Evolutionary conservation across 2,329 filamentous ascomycete species (phyloP).

Genomic region (Sclerotiophoma versabilis): DNA sequence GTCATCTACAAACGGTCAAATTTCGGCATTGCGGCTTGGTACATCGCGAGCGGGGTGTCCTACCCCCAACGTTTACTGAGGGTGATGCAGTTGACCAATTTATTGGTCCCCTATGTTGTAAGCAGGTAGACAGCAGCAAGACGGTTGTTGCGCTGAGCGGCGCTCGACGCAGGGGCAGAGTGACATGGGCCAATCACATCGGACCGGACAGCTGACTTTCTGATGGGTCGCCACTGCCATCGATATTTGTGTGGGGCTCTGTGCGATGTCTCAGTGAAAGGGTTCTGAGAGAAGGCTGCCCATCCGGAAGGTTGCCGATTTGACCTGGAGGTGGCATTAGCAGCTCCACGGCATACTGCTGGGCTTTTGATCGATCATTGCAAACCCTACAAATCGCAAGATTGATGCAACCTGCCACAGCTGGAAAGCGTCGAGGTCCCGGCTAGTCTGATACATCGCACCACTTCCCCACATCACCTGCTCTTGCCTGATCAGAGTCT

Average conservation of each 20-base stretch:
- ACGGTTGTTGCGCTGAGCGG: not conserved
- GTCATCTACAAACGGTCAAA: slow-evolving; percentile 20
- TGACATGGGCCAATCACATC: not conserved
- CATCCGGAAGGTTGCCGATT: slow-evolving; percentile 9
- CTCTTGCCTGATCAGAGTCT: slow-evolving; percentile 13
- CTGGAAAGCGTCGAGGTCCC: slow-evolving; percentile 15
- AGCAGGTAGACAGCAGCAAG: slow-evolving; percentile 4
- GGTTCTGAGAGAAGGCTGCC: not conserved
- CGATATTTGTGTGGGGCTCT: slow-evolving; percentile 6
- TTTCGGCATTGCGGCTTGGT: slow-evolving; percentile 13
- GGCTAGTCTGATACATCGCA: slow-evolving; percentile 27
- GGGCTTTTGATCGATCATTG: slow-evolving; percentile 4
- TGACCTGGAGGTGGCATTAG: not conserved
- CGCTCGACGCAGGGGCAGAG: slow-evolving; percentile 6
- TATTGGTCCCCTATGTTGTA: slow-evolving; percentile 12
- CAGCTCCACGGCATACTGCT: slow-evolving; percentile 4
- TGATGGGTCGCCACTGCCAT: not conserved
- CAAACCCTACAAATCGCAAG: not conserved
- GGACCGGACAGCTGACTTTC: not conserved
- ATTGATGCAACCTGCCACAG: slow-evolving; percentile 19
- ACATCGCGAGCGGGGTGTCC: slow-evolving; percentile 17
- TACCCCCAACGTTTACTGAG: slow-evolving; percentile 16
- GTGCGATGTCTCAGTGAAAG: slow-evolving; percentile 9
- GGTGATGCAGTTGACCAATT: slow-evolving; percentile 8
- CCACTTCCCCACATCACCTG: slow-evolving; percentile 29